Evolutionary conservation across 1,284 basidiomycete species (phyloP), one percentile per base, ranked within the genome.

Genomic region (Naganishia liquefaciens): DNA sequence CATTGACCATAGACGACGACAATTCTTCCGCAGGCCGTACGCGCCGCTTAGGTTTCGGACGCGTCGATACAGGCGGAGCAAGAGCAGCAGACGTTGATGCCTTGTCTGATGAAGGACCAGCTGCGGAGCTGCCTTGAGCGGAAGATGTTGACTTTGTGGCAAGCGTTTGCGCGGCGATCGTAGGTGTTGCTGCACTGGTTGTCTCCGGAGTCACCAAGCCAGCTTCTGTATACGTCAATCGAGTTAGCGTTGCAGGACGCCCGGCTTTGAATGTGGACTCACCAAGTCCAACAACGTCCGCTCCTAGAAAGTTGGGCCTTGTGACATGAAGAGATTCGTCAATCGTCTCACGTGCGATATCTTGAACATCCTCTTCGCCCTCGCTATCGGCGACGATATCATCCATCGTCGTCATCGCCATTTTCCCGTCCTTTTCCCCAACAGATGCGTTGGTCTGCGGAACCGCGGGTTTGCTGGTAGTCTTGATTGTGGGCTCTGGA

Each of bases 381-480:
- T 60, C 57, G 37, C 57, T 60, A n/a, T 60, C 57, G 6, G 57
- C 57, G 17, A 60, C 57, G 3, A 60, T 50, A 50, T 60, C 57
- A 27, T 60, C 57, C 5, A 46, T 23, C 19, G 30, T 60, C 27
- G 25, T 42, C 23, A 25, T 60, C 15, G 9, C 40, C 28, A 21
- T n/a, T 6, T 17, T 27, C 19, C 17, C 46, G 19, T 44, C 27
- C 44, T 17, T n/a, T 11, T 23, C 6, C 5, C 13, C 13, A 49
- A 40, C 23, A 28, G 54, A 19, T 28, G 15, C 15, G 19, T 19
- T 27, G n/a, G 40, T 7, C n/a, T 46, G 17, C 19, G 25, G 54
- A 5, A 9, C 21, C 15, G 6, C 25, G n/a, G 33, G 25, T n/a
- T 40, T 49, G 33, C 10, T 25, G 23, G 23, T 25, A 10, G 46